A percentile compares a stretch with the other conserved stretches of the same genome.
phyloP scores from a whole-genome alignment of 768 basidiomycete genomes.

The Pleurotus sapidus region DNA sequence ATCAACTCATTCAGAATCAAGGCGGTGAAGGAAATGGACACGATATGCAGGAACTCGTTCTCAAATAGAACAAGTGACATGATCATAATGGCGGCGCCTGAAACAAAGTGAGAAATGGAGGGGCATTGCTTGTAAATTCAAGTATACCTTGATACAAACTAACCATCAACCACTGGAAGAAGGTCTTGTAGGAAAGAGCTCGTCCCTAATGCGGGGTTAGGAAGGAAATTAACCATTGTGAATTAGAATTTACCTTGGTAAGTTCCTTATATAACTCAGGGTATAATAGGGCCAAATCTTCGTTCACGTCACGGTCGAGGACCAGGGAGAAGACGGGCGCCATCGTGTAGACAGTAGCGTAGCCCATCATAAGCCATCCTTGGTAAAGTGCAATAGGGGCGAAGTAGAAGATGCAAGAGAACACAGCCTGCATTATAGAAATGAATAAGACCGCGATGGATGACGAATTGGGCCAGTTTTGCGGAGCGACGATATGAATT shows the following conservation, averaged over 20 bases:
- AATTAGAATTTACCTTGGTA: conserved; percentile 69
- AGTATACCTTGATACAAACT: conserved; percentile 90
- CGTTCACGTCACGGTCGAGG: conserved; percentile 91
- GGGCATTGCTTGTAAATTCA: background rate
- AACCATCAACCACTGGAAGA: conserved; percentile 97
- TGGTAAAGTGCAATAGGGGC: conserved; percentile 97
- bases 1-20: conserved; percentile 95
- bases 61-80: conserved; percentile 95
- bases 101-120: background rate
- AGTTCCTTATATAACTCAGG: conserved; percentile 98
- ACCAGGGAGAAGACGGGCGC: conserved; percentile 98
- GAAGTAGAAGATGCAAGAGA: conserved; percentile 90
- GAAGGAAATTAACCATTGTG: background rate
- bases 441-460: conserved; percentile 97
- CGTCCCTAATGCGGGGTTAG: conserved; percentile 60
- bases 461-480: conserved; percentile 97
- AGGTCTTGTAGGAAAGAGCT: conserved; percentile 93
- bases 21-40: conserved; percentile 97
- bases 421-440: conserved; percentile 96
- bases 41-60: conserved; percentile 96
- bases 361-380: conserved; percentile 96
- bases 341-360: conserved; percentile 97
- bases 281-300: conserved; percentile 92
- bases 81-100: conserved; percentile 98
- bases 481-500: conserved; percentile 98